These are phyloP conservation scores for Cyberlindnera mississippiensis DNA, from an alignment of 805 yeast genomes.

Conservation along the genomic window DNA sequence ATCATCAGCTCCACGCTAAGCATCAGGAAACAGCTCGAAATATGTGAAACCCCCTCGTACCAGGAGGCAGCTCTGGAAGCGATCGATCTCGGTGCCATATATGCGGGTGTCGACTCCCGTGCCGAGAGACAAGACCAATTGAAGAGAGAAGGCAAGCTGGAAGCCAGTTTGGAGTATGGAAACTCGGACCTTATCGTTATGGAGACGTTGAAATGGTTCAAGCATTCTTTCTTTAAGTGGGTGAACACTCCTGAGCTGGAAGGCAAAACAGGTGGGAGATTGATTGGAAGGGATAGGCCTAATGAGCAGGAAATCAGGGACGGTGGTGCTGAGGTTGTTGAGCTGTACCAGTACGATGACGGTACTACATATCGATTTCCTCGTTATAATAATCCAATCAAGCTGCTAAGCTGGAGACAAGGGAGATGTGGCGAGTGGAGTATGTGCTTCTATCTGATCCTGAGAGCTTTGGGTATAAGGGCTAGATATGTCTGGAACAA, in stretches of 20 bases:
- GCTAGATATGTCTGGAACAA: constrained; percentile 79
- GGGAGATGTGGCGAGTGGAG: constrained; percentile 99
- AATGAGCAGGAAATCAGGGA: constrained; percentile 36
- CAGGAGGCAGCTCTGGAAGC: constrained; percentile 48
- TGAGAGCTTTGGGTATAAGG: constrained; percentile 61
- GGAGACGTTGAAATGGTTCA: constrained; percentile 65
- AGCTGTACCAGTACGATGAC: constrained; percentile 65
- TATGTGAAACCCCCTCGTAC: constrained; percentile 12
- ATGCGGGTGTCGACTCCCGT: constrained; percentile 54
- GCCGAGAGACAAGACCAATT: constrained; percentile 30
- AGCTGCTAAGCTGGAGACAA: constrained; percentile 52
- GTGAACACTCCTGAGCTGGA: constrained; percentile 73
- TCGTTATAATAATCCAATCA: constrained; percentile 65
- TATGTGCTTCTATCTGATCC: constrained; percentile 67
- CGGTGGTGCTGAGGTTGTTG: constrained; percentile 56
- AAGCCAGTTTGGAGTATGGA: constrained; percentile 30
- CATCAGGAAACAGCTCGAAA: neutral
- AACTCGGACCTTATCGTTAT: constrained; percentile 56
- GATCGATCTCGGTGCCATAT: constrained; percentile 57
- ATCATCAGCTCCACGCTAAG: neutral
- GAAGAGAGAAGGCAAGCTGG: constrained; percentile 12
- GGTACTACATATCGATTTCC: constrained; percentile 54
- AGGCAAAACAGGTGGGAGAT: constrained; percentile 34
- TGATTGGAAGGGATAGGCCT: constrained; percentile 40
- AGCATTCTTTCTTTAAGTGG: constrained; percentile 80